Evolutionary conservation across 176 grass and related monocot species (phyloP), one percentile per base, ranked within the genome.

Genomic region (Thalia dealbata): DNA sequence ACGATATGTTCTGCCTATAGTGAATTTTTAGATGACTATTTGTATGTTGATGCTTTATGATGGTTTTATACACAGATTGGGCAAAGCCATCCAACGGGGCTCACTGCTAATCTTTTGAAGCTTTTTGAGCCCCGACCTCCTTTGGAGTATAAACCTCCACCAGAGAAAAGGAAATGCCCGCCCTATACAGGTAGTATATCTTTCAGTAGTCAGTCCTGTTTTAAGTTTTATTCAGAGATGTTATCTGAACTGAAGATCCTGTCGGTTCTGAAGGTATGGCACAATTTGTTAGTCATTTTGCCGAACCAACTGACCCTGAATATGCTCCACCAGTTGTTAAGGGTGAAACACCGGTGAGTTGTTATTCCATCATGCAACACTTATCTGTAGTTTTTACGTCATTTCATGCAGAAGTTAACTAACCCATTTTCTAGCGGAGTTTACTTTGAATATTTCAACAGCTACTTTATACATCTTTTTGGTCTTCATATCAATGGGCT

Each of bases 31-130:
- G 8, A 0, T 52, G 24, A 64, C 16, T 28, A 21, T 14, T 76
- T 50, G 21, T 76, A 15, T 16, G 11, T 5, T 1, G 19, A 10
- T 67, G 46, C 48, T 76, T 56, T 76, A 35, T 65, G 16, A 51
- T 35, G 18, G 43, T 65, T 25, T 19, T 56, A 30, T 16, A 72
- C 65, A 35, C 86, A 96, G 92, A 96, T 96, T 70, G 92, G 92
- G 27, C 88, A 91, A 79, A 84, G 81, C 65, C 89, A 96, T 85
- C 82, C 89, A 42, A 96, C 92, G 25, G 88, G 88, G 35, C 88
- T 96, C 61, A 96, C 92, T 22, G 16, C 89, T 52, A 96, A 96
- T 77, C 86, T 96, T 22, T 71, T 96, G 68, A 96, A 89, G 92
- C 86, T 96, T 74, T 96, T 96, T 65, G 86, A 96, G 81, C 81